Base-by-base conservation (phyloP, 208 protist genomes). In the Crithidia thermophila region DNA sequence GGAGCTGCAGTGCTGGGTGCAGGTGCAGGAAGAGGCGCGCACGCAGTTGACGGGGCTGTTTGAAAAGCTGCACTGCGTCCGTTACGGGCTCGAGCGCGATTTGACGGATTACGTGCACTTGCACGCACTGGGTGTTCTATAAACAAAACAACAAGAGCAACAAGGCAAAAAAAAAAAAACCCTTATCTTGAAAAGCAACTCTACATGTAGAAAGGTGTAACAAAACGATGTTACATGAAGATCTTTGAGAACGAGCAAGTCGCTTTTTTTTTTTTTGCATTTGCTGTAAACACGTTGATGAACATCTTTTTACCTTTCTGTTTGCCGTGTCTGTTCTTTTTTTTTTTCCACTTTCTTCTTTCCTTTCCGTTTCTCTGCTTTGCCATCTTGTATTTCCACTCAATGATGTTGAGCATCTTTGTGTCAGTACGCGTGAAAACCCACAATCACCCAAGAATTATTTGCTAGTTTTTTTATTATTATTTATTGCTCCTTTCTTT, bases 81-180 rank as follows among this genome's bases (percentile, higher is more conserved):
- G 78, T 7, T 92, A 85, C 42, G 23, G 53, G 16, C 63, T 92
- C 46, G 76, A 89, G 69, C 51, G 86, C 6, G 82, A 91, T 21
- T 65, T 91, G 42, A 71, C 68, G 25, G 82, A 91, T 37, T 91
- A 85, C 45, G 56, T 91, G 3, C 74, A 86, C 30, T 64, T 91
- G 13, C 79, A 77, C 37, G 74, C 75, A 6, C 51, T 78, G 49
- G 72, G 79, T 16, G 81, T 91, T 3, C 13, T 87, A 14, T 82
- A 47, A 79, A 3, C 10, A 18, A 49, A 30, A 27, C 10, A 14
- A 14, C n/a, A 21, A 37, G 14, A 4, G 4, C 7, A 62, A 62
- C 3, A 18, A 46, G 49, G 30, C 16, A 43, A 52, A 31, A 31
- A 49, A 23, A 37, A 16, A 25, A 4, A 28, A n/a, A 60, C 18